These are phyloP conservation scores for Colletotrichum acutatum DNA, from an alignment of 2,329 filamentous ascomycete genomes.

Conservation along the genomic window DNA sequence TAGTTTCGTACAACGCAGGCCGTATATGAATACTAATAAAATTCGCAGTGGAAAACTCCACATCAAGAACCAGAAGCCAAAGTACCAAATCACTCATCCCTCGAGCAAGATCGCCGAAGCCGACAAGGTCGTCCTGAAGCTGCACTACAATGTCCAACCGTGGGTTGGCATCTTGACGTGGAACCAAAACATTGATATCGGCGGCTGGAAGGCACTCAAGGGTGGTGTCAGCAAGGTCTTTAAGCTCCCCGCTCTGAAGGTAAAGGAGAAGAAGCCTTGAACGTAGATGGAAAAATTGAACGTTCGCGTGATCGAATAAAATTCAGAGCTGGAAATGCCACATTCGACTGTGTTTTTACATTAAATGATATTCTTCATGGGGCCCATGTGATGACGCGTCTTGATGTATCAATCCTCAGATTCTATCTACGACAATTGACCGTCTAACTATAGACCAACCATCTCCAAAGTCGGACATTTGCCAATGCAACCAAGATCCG, in stretches of 20 bases:
- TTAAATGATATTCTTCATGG: not conserved
- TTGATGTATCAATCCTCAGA: not conserved
- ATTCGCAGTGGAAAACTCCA: conserved; percentile 73
- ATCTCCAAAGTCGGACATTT: not conserved
- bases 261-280: conserved; percentile 54
- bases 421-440: not conserved
- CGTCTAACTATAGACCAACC: not conserved
- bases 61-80: conserved; percentile 87
- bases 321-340: not conserved
- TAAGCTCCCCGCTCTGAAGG: conserved; percentile 73
- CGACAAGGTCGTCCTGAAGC: conserved; percentile 78
- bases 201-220: conserved; percentile 72
- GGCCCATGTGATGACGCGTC: not conserved
- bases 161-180: conserved; percentile 93
- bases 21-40: conserved; percentile 10
- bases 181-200: conserved; percentile 70
- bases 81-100: conserved; percentile 97
- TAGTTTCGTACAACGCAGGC: conserved; percentile 32
- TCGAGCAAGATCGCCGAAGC: conserved; percentile 80
- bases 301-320: not conserved
- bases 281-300: not conserved
- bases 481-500: not conserved
- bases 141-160: conserved; percentile 97
- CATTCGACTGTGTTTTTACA: not conserved
- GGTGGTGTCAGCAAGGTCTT: conserved; percentile 75